phyloP scores from a whole-genome alignment of 208 protist species.

The Leishmania aethiopica region DNA sequence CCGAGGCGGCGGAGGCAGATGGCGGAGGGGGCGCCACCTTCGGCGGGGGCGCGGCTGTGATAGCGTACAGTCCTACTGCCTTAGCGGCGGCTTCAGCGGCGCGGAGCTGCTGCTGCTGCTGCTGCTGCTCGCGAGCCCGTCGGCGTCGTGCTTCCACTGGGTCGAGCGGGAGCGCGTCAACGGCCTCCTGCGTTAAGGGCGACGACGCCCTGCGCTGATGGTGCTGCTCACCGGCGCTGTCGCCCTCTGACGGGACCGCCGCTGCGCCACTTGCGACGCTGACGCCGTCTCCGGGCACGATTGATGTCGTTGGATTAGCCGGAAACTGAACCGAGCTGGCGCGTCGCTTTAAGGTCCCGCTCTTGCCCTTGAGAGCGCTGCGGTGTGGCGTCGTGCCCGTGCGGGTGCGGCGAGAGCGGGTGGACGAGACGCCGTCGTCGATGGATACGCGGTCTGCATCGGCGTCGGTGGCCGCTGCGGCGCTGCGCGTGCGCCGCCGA shows the following conservation, averaged over 20 bases:
- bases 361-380: conserved; percentile 54
- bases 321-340: conserved; percentile 71
- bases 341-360: conserved; percentile 40
- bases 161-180: conserved; percentile 57
- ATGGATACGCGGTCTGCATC: conserved; percentile 44
- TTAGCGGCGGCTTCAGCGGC: conserved; percentile 19
- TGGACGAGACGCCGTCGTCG: conserved; percentile 80
- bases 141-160: conserved; percentile 35
- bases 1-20: conserved; percentile 3
- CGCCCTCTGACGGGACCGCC: background rate
- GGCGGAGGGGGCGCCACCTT: conserved; percentile 19
- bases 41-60: conserved; percentile 22
- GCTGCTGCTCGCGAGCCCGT: conserved; percentile 30
- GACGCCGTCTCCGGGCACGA: conserved; percentile 15
- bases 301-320: conserved; percentile 26
- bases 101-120: conserved; percentile 13
- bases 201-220: conserved; percentile 30
- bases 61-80: conserved; percentile 43
- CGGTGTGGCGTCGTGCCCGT: conserved; percentile 26
- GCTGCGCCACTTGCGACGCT: background rate
- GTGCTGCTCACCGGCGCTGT: background rate
- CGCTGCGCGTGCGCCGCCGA: conserved; percentile 43
- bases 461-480: conserved; percentile 12
- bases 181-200: conserved; percentile 64
- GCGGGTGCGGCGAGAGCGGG: conserved; percentile 42